Conservation (phyloP, 805 yeast genomes). For the Wickerhamomyces ciferrii region DNA sequence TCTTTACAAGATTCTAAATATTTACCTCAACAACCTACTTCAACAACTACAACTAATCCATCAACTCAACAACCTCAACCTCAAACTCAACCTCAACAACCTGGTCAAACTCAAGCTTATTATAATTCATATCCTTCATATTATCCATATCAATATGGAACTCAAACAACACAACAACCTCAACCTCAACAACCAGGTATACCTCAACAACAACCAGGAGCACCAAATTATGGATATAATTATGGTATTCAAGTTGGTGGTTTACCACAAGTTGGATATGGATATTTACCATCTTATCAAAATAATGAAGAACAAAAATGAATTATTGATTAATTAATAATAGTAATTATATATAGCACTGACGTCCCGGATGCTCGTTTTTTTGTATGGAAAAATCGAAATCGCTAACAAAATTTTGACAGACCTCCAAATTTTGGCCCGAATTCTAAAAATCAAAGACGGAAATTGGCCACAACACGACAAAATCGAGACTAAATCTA, state of each 20-base stretch:
- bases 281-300: slow-evolving; percentile 20
- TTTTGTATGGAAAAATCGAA: too few species aligned
- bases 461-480: too few species aligned
- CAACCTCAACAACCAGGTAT: not conserved
- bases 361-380: too few species aligned
- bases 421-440: too few species aligned
- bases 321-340: too few species aligned
- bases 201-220: slow-evolving; percentile 7
- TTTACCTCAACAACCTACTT: slow-evolving; percentile 1
- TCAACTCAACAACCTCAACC: slow-evolving; percentile 4
- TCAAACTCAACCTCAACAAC: slow-evolving; percentile 2
- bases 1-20: slow-evolving; percentile 5
- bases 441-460: too few species aligned
- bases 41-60: not conserved
- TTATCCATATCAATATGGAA: slow-evolving; percentile 1
- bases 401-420: too few species aligned
- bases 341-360: too few species aligned
- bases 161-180: not conserved
- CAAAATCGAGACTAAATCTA: too few species aligned
- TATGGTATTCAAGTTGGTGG: slow-evolving; percentile 2
- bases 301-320: slow-evolving; percentile 1
- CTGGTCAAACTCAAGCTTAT: not conserved
- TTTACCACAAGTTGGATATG: slow-evolving; percentile 10
- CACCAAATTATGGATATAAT: slow-evolving; percentile 4
- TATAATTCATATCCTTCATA: not conserved